These are phyloP conservation scores for Coniella lustricola DNA, from an alignment of 2,329 filamentous ascomycete species.

Conservation along the genomic window DNA sequence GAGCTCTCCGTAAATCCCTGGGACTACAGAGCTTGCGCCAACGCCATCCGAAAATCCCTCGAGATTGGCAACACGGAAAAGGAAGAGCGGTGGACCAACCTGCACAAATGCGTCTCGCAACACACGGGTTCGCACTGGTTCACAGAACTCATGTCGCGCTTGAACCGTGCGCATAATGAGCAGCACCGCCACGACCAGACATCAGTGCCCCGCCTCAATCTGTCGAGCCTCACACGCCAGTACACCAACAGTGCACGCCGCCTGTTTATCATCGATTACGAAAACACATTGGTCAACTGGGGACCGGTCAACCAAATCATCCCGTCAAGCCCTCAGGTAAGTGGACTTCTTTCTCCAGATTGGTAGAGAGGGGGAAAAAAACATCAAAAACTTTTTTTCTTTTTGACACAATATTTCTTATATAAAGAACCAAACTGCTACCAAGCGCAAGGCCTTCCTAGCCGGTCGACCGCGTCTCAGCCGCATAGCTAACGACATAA, in stretches of 20 bases:
- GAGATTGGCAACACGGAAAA: conserved; percentile 75
- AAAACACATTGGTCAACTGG: conserved; percentile 85
- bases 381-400: background rate
- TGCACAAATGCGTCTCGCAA: conserved; percentile 66
- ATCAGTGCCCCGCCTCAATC: conserved; percentile 76
- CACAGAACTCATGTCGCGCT: conserved; percentile 61
- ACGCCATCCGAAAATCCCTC: conserved; percentile 76
- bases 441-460: conserved; percentile 1
- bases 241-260: conserved; percentile 63
- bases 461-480: background rate
- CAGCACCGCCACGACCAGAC: conserved; percentile 80
- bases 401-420: background rate
- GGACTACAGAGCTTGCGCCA: conserved; percentile 84
- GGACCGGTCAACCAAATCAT: conserved; percentile 80
- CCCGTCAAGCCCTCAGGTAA: conserved; percentile 66
- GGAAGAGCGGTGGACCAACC: conserved; percentile 62
- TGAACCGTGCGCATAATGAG: conserved; percentile 73
- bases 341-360: conserved; percentile 11
- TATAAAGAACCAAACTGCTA: background rate
- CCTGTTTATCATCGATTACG: conserved; percentile 87
- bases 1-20: conserved; percentile 89
- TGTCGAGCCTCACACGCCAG: conserved; percentile 54
- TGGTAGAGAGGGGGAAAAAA: too few relatives aligned
- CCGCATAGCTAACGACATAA: conserved; percentile 4
- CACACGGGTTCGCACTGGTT: conserved; percentile 87